Base-by-base conservation (phyloP, 2,329 filamentous ascomycete species). In the Penicillium sp. region DNA sequence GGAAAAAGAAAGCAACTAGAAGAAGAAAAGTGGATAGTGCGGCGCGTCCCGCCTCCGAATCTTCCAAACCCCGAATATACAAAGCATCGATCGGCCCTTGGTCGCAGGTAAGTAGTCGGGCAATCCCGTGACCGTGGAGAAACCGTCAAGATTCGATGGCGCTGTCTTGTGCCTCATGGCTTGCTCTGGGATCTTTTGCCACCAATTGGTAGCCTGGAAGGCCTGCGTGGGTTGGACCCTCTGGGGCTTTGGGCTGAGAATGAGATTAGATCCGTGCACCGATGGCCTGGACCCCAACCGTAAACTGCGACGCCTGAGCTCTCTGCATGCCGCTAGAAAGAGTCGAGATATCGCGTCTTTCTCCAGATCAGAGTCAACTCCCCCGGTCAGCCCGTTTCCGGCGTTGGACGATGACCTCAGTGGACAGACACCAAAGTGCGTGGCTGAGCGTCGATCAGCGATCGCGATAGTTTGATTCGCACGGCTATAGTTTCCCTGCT, bases 121-220 rank as follows among this genome's bases (percentile, higher is more conserved):
- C 24, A 21, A 12, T 49, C 42, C 58, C 50, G 50, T 42, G 47
- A 26, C 41, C 45, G 48, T 29, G 53, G 13, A 58, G 58, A 62
- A 60, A 55, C 7, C 60, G 18, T 61, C 59, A 61, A 61, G 53
- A 58, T 62, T 61, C 46, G 42, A 58, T 57, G 53, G 48, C 58
- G 42, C 39, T 38, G 34, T 52, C 24, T 26, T 26, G 24, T 26
- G 24, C 24, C 6, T 33, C 31, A 51, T 49, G 24, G 36, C 42
- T 41, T 28, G 53, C 45, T 21, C n/a, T 24, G 41, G 48, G 16
- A 38, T n/a, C 18, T 24, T 26, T 18, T 42, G 36, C 48, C 28
- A 21, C 45, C 41, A 45, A 47, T 34, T 42, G 44, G 39, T 34
- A 9, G 16, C 28, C 18, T 41, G 28, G 10, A 15, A 13, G 13